These are phyloP conservation scores for Ophiostoma fasciatum DNA, from an alignment of 2,329 filamentous ascomycete genomes.

Conservation along the genomic window DNA sequence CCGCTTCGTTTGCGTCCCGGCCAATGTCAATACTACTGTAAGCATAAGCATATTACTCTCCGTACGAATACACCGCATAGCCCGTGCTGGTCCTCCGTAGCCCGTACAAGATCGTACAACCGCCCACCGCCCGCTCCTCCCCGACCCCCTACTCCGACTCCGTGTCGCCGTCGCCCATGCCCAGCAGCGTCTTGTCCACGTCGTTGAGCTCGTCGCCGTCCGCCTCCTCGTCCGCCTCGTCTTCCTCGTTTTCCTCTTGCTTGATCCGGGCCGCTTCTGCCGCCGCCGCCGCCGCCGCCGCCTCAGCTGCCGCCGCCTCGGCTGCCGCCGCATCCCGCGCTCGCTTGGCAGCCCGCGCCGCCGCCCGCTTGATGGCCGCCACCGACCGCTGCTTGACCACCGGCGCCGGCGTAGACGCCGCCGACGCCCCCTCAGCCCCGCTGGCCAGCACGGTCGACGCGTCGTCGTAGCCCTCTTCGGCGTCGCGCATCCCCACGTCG, in stretches of 20 bases:
- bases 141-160: conserved; percentile 21
- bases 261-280: no score
- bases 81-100: no score
- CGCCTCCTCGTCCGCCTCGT: conserved; percentile 13
- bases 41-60: no score
- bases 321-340: conserved; percentile 30
- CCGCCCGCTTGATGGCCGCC: conserved; percentile 2
- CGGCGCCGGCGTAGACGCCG: background rate
- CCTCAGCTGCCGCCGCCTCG: background rate
- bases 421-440: conserved; percentile 23
- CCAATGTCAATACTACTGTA: no score
- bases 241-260: background rate
- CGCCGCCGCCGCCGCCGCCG: background rate
- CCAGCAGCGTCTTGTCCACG: conserved; percentile 21
- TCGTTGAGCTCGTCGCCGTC: conserved; percentile 27
- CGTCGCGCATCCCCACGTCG: conserved; percentile 36
- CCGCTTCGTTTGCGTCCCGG: no score
- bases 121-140: no score
- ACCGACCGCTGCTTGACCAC: conserved; percentile 1
- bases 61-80: no score
- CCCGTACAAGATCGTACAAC: no score
- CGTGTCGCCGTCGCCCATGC: conserved; percentile 19
- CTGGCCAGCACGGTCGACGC: conserved; percentile 31
- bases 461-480: conserved; percentile 38
- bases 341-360: no score